Evolutionary conservation across 1,284 basidiomycete species (phyloP).

Genomic region (Pterulicium gracile): DNA sequence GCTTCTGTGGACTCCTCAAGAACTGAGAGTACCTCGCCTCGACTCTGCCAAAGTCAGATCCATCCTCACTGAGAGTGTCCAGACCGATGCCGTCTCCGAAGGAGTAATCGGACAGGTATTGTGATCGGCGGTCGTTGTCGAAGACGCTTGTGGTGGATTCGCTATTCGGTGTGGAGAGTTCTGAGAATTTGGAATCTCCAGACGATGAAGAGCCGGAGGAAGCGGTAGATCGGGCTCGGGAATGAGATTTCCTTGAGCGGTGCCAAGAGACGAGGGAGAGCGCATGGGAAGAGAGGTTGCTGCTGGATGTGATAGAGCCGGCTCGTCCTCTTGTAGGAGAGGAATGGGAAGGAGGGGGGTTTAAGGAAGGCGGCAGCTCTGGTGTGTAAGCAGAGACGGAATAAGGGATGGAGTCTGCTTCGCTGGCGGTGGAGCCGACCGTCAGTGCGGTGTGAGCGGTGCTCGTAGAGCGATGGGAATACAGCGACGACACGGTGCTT

Average conservation of each 20-base stretch:
- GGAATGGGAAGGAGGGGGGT: neutral
- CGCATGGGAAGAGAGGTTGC: conserved; percentile 44
- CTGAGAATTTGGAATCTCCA: conserved; percentile 22
- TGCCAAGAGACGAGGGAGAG: conserved; percentile 29
- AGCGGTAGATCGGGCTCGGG: conserved; percentile 24
- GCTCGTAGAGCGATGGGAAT: neutral
- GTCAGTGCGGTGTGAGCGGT: neutral
- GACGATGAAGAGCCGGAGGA: conserved; percentile 32
- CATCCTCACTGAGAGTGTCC: neutral
- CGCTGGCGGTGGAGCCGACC: neutral
- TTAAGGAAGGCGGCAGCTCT: conserved; percentile 11
- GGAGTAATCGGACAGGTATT: neutral
- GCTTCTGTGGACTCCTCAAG: neutral
- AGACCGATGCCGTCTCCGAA: neutral
- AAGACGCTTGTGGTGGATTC: conserved; percentile 4
- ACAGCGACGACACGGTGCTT: conserved; percentile 15
- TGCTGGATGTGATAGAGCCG: conserved; percentile 22
- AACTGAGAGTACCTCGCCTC: neutral
- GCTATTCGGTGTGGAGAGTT: conserved; percentile 12
- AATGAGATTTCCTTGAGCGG: conserved; percentile 18
- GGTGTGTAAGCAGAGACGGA: conserved; percentile 14
- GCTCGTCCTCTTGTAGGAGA: neutral
- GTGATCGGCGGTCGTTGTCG: neutral
- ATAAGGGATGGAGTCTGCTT: conserved; percentile 4
- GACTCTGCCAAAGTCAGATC: neutral